Evolutionary conservation across 345 rosid species (phyloP).

Genomic region (Excoecaria agallocha): DNA sequence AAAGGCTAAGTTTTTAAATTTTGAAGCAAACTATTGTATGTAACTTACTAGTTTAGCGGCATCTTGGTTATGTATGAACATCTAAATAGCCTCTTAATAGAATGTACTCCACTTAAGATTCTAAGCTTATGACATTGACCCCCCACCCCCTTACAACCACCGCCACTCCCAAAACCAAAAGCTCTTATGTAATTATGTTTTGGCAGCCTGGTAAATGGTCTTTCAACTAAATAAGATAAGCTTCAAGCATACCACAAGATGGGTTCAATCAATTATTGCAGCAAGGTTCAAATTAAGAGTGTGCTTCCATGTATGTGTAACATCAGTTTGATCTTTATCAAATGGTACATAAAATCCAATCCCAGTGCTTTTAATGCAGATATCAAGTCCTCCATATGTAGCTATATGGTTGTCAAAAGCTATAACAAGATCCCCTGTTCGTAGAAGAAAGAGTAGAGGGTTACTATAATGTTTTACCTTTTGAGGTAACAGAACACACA

Average conservation of each 20-base stretch:
- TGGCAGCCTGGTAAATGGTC: neutral
- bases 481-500: neutral
- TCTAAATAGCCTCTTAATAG: no score
- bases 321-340: constrained; percentile 63
- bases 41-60: neutral
- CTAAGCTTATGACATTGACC: neutral
- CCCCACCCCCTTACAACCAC: no score
- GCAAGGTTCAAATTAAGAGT: constrained; percentile 58
- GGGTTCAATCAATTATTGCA: constrained; percentile 78
- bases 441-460: neutral
- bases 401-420: constrained; percentile 83
- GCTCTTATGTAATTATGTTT: neutral
- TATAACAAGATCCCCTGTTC: constrained; percentile 56
- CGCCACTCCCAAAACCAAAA: no score
- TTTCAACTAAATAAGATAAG: constrained; percentile 9
- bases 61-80: no score
- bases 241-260: constrained; percentile 58
- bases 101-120: neutral
- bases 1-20: neutral
- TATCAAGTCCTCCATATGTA: constrained; percentile 76
- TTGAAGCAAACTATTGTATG: neutral
- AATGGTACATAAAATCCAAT: constrained; percentile 40
- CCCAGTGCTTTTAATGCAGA: constrained; percentile 80
- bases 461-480: neutral
- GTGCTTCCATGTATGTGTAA: constrained; percentile 68